These are phyloP conservation scores for Clavispora asparagi DNA, from an alignment of 805 yeast genomes.

Conservation along the genomic window DNA sequence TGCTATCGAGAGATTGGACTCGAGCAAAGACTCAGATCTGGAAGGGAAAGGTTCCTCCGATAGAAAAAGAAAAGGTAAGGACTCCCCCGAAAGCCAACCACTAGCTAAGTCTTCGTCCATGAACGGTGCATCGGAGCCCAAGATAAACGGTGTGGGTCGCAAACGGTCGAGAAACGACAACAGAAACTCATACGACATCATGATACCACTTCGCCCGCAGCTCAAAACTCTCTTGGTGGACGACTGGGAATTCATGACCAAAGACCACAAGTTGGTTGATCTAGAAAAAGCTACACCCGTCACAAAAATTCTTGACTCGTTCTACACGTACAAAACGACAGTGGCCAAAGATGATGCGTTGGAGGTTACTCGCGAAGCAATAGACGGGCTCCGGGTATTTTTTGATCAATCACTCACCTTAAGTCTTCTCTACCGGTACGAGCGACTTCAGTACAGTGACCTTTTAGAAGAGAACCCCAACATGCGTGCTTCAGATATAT, in stretches of 20 bases:
- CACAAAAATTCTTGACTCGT: constrained; percentile 49
- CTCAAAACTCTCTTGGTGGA: constrained; percentile 73
- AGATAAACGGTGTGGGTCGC: constrained; percentile 4
- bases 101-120: constrained; percentile 8
- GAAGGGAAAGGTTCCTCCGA: constrained; percentile 5
- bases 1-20: constrained; percentile 14
- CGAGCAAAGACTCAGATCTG: constrained; percentile 8
- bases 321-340: constrained; percentile 25
- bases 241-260: constrained; percentile 91
- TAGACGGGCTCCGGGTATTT: constrained; percentile 63
- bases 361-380: constrained; percentile 54
- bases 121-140: constrained; percentile 1
- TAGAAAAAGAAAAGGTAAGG: constrained; percentile 3
- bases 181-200: constrained; percentile 42
- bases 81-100: constrained; percentile 14
- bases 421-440: constrained; percentile 67
- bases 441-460: constrained; percentile 65
- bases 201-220: constrained; percentile 54
- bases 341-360: constrained; percentile 9
- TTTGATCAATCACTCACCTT: constrained; percentile 72
- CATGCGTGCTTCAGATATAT: constrained; percentile 28
- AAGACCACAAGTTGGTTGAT: constrained; percentile 63
- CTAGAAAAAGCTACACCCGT: constrained; percentile 60
- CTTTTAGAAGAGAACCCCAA: constrained; percentile 36
- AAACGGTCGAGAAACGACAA: constrained; percentile 9